phyloP scores from a whole-genome alignment of 1,284 basidiomycete genomes.

The Cystobasidium slooffiae region DNA sequence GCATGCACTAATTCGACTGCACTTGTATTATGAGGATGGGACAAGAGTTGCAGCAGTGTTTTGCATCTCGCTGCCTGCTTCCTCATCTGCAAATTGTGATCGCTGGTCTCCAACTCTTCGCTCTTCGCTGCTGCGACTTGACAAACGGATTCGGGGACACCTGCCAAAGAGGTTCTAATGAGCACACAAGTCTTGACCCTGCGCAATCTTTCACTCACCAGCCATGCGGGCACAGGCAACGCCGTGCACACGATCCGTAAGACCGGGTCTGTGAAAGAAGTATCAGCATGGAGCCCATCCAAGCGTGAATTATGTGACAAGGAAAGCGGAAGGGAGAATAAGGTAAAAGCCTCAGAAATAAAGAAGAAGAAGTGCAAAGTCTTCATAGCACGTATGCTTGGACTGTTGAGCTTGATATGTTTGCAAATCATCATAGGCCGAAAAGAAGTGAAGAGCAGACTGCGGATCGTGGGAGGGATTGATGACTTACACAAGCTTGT shows the following conservation, averaged over 20 bases:
- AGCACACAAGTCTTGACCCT: background rate
- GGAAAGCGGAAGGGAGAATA: background rate
- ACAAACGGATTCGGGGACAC: conserved; percentile 37
- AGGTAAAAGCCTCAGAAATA: conserved; percentile 21
- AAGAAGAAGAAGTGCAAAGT: conserved; percentile 41
- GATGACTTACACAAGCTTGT: conserved; percentile 62
- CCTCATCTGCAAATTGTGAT: background rate
- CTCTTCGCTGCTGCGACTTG: conserved; percentile 31
- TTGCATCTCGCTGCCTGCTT: background rate
- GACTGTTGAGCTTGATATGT: conserved; percentile 46
- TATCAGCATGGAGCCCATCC: background rate
- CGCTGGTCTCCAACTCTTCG: conserved; percentile 29
- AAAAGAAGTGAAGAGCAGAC: conserved; percentile 43
- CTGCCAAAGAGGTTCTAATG: background rate
- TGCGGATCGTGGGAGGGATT: conserved; percentile 39
- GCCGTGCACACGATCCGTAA: conserved; percentile 42
- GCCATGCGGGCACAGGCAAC: conserved; percentile 42
- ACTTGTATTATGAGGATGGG: background rate
- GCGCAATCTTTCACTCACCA: no score
- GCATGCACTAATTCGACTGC: background rate
- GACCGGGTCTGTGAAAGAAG: conserved; percentile 11
- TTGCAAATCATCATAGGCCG: conserved; percentile 40
- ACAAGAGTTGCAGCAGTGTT: background rate
- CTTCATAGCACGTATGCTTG: conserved; percentile 38
- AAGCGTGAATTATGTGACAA: background rate